Evolutionary conservation across 2,329 filamentous ascomycete species (phyloP).

Genomic region (Fusarium keratoplasticum): DNA sequence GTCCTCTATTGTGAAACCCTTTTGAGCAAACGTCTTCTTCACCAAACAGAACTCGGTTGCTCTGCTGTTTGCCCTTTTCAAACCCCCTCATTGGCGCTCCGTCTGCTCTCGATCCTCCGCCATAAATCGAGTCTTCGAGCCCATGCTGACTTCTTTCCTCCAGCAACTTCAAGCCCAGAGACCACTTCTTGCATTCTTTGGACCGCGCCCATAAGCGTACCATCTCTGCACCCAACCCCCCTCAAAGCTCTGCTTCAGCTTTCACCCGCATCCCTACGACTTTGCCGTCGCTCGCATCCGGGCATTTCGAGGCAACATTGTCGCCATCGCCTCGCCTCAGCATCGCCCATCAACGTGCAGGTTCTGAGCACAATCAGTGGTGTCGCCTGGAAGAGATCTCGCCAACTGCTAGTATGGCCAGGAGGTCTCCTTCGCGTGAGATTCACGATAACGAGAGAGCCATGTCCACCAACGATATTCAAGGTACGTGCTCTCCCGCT

Average conservation of each 20-base stretch:
- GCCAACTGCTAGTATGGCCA: constrained; percentile 16
- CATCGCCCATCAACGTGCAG: constrained; percentile 23
- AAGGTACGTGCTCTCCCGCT: constrained; percentile 15
- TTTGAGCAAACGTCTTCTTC: neutral
- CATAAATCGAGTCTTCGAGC: constrained; percentile 12
- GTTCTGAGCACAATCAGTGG: constrained; percentile 29
- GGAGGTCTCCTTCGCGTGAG: constrained; percentile 21
- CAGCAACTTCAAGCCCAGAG: constrained; percentile 26
- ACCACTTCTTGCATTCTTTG: constrained; percentile 30
- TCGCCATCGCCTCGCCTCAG: constrained; percentile 26
- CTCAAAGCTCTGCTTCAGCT: constrained; percentile 38
- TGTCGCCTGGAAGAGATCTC: constrained; percentile 20
- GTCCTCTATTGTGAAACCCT: neutral
- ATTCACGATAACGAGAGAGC: constrained; percentile 4
- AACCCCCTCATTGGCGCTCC: neutral
- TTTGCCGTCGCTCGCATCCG: constrained; percentile 31
- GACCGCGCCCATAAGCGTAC: constrained; percentile 60
- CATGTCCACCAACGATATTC: constrained; percentile 15
- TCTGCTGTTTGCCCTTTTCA: constrained; percentile 1
- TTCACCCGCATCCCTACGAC: constrained; percentile 33
- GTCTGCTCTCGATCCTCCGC: neutral
- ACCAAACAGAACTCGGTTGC: neutral
- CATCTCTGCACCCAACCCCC: constrained; percentile 61
- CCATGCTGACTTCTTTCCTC: constrained; percentile 12
- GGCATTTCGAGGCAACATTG: constrained; percentile 27